These are phyloP conservation scores for Malbranchea cinnamomea DNA, from an alignment of 2,329 filamentous ascomycete genomes.

Conservation along the genomic window DNA sequence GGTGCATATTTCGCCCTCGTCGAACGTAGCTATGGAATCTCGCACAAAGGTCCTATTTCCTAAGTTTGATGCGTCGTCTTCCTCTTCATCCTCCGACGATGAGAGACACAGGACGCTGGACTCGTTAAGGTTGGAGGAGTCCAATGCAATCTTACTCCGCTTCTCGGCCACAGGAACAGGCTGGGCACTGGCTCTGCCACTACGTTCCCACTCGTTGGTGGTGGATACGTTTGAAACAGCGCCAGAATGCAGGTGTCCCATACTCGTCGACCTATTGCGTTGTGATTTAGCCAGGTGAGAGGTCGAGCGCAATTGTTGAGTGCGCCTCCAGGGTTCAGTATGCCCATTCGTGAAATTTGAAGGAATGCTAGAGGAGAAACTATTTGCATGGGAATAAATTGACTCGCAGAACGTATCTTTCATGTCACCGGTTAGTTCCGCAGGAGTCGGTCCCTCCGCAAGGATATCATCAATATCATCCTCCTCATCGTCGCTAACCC, in stretches of 20 bases:
- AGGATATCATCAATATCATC: constrained; percentile 4
- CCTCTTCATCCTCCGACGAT: constrained; percentile 33
- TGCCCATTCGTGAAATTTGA: constrained; percentile 3
- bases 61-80: constrained; percentile 12
- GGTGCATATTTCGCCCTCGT: constrained; percentile 28
- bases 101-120: constrained; percentile 34
- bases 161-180: constrained; percentile 27
- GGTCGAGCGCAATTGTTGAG: constrained; percentile 2
- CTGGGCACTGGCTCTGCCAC: not conserved
- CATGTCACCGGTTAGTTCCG: too few species aligned
- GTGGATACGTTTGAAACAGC: too few species aligned
- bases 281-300: too few species aligned
- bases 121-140: constrained; percentile 26
- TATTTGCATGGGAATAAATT: constrained; percentile 3
- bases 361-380: constrained; percentile 2
- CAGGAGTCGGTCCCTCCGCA: not conserved
- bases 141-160: constrained; percentile 24
- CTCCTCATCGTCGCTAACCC: constrained; percentile 18
- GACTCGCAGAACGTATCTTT: constrained; percentile 2
- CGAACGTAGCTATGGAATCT: constrained; percentile 26
- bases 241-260: too few species aligned
- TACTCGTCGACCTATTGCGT: too few species aligned
- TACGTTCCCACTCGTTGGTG: constrained; percentile 9
- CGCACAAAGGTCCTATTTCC: constrained; percentile 13
- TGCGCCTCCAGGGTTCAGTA: constrained; percentile 7